Evolutionary conservation across 768 basidiomycete species (phyloP), one percentile per base, ranked within the genome.

Genomic region (Tephrocybe sp.): DNA sequence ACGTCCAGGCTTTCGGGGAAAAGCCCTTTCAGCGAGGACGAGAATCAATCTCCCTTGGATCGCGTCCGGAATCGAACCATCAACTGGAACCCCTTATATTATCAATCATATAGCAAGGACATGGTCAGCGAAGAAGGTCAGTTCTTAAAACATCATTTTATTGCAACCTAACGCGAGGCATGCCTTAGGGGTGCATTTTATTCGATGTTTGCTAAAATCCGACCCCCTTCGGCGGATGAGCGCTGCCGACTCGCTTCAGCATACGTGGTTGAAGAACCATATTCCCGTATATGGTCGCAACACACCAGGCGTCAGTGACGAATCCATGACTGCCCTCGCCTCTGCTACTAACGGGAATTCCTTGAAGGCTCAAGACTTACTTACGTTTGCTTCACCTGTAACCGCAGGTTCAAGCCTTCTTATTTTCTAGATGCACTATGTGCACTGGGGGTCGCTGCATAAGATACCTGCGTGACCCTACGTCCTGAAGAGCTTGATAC

Each of bases 21-120:
- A 0, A 80, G 76, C 23, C 92, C 94, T 0, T 95, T 95, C 68
- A 74, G 85, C 22, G 89, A 93, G 54, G 81, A 91, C 15, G 4
- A 7, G 13, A 34, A 34, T 15, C 23, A 79, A 79, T 13, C 68
- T 67, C 22, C 67, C 71, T 77, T 79, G 36, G 68, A 76, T 39
- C 79, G 85, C 3, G 81, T 90, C 42, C 61, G 69, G 3, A 66
- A 68, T 15, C 82, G 88, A 3, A 64, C 45, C 2, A 77, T 91
- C 36, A 83, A 91, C 51, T 88, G 86, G 82, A 49, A 59, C 1
- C 57, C 64, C 13, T 74, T 93, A 12, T 45, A 60, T 0, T 34
- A 7, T 34, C n/a, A n/a, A n/a, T n/a, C n/a, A n/a, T n/a, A n/a
- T n/a, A n/a, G n/a, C n/a, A 51, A 63, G 0, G 41, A 64, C 7